Conservation (phyloP, 192 early-diverging fungal species). For the Coemansia sp. region DNA sequence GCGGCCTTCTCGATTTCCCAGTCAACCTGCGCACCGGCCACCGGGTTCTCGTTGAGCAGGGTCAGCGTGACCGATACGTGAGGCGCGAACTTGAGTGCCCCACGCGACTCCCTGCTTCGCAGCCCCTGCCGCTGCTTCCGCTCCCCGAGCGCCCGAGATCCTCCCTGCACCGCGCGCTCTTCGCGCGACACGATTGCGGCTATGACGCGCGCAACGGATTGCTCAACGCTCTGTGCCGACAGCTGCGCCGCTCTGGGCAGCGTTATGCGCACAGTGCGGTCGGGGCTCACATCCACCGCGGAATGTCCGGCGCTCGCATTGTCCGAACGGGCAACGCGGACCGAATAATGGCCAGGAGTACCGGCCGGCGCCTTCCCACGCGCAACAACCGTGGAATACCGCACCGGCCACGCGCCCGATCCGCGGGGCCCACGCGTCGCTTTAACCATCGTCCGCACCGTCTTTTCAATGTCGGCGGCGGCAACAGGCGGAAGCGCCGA, state of each 20-base stretch:
- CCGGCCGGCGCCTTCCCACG: slow-evolving; percentile 11
- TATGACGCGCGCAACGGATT: not conserved
- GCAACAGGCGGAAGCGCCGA: slow-evolving; percentile 6
- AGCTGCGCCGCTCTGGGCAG: not conserved
- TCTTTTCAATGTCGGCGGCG: slow-evolving; percentile 1
- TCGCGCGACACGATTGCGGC: slow-evolving; percentile 27
- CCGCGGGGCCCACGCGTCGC: slow-evolving; percentile 10
- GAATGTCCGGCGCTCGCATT: not conserved
- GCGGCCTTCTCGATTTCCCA: slow-evolving; percentile 86
- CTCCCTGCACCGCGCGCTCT: slow-evolving; percentile 19
- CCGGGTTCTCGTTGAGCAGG: slow-evolving; percentile 82
- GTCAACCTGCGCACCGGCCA: slow-evolving; percentile 57
- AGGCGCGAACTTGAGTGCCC: slow-evolving; percentile 81
- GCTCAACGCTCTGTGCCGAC: not conserved
- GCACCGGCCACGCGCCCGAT: slow-evolving; percentile 24
- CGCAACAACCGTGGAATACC: slow-evolving; percentile 8
- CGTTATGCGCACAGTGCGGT: slow-evolving; percentile 8
- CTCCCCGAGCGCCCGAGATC: not conserved
- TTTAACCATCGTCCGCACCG: slow-evolving; percentile 17
- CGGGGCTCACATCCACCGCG: slow-evolving; percentile 8
- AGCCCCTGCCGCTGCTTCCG: slow-evolving; percentile 24
- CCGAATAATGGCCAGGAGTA: slow-evolving; percentile 38
- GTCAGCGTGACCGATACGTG: slow-evolving; percentile 86
- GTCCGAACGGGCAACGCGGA: slow-evolving; percentile 6
- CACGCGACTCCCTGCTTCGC: not conserved